Base-by-base conservation (phyloP, 2,329 filamentous ascomycete species). In the Cladosporium austrohemisphaericum region DNA sequence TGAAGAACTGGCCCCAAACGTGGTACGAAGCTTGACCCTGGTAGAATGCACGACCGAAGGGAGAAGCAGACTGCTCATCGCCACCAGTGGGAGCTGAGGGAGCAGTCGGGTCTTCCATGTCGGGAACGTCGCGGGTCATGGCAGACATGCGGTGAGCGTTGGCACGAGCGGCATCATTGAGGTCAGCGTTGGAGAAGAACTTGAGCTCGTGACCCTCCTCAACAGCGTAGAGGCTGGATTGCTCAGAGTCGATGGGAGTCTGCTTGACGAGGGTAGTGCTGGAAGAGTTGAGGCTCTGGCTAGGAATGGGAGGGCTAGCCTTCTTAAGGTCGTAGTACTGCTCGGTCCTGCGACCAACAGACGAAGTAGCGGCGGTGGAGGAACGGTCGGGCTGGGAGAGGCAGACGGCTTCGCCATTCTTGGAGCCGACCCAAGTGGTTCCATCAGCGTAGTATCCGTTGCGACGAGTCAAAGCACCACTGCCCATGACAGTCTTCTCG, bases 11-110 rank as follows among this genome's bases (percentile, higher is more conserved):
- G 2, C 72, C 69, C 33, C 76, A 63, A 19, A 80, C 77, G 33
- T 67, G 65, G 64, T 79, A 80, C 1, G 73, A 67, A 2, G 77
- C 75, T 40, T 73, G 62, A 14, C 69, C 68, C 37, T 73, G 65
- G 62, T 80, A 80, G 60, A 80, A 80, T 2, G 78, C 77, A 8
- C 76, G 71, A 23, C 77, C 77, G 54, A 81, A 81, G 0, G 78
- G 77, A 26, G 60, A 67, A 3, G 69, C 69, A 5, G 58, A 52
- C 26, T 46, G 16, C 18, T 50, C 47, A 1, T 36, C 29, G 31
- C 14, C 18, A 13, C 22, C 13, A 2, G 20, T 10, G 18, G 45
- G 37, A 3, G 35, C 35, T 13, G 33, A 13, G 8, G 38, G 32
- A 3, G 29, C 31, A 14, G 47, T 36, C 19, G 29, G 29, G 23